phyloP scores from a whole-genome alignment of 2,329 filamentous ascomycete species.

The Colletotrichum truncatum region DNA sequence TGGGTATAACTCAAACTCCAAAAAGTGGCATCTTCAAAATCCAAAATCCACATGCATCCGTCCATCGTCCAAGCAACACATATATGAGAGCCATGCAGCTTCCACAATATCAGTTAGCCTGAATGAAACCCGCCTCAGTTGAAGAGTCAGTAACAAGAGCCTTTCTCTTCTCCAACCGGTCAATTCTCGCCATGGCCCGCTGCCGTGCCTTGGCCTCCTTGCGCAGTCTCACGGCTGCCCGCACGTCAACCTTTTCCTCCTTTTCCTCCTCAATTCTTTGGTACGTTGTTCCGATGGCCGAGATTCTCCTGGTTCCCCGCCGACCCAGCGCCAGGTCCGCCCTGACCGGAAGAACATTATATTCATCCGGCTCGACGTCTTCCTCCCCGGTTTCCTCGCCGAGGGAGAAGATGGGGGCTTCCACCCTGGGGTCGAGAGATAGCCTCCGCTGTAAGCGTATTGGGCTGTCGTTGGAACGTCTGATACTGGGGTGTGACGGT shows the following conservation, averaged over 20 bases:
- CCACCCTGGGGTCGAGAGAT: constrained; percentile 1
- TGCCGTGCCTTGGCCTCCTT: constrained; percentile 42
- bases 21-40: neutral
- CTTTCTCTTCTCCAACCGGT: neutral
- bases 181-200: constrained; percentile 29
- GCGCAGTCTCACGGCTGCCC: constrained; percentile 39
- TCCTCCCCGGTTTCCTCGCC: constrained; percentile 17
- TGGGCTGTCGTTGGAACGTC: constrained; percentile 2
- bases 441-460: neutral
- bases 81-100: too few relatives aligned
- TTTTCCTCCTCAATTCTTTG: constrained; percentile 31
- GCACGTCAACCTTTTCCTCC: constrained; percentile 35
- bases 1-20: constrained; percentile 19
- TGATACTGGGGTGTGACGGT: neutral
- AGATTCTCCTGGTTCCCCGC: constrained; percentile 26
- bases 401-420: neutral
- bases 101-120: too few relatives aligned
- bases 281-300: constrained; percentile 27
- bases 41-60: too few relatives aligned
- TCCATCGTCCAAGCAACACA: too few relatives aligned
- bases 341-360: neutral
- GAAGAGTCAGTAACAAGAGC: neutral
- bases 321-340: constrained; percentile 21
- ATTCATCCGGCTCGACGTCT: neutral
- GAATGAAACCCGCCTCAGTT: too few relatives aligned